Conservation (phyloP, 1,139 yeast species). For the Lodderomyces margitis region DNA sequence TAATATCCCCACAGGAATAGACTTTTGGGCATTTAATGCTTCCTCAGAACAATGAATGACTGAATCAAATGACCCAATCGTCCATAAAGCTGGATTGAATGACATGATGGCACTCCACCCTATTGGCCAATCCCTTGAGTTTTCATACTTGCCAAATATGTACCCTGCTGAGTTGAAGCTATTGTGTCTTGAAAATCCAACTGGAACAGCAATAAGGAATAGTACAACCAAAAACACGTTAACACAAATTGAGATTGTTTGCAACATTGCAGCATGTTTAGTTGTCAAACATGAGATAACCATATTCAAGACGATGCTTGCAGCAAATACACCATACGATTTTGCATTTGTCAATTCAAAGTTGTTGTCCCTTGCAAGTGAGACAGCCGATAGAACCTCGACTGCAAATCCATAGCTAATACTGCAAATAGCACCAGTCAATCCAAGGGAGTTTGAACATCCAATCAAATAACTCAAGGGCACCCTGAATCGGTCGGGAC, state of each 20-base stretch:
- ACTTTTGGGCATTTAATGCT: conserved; percentile 60
- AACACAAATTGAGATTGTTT: conserved; percentile 65
- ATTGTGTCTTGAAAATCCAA: conserved; percentile 57
- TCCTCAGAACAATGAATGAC: conserved; percentile 75
- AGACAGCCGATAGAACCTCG: conserved; percentile 35
- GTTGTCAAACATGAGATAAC: conserved; percentile 46
- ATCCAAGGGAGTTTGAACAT: conserved; percentile 33
- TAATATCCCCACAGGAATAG: conserved; percentile 63
- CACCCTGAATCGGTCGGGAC: conserved; percentile 27
- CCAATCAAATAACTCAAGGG: conserved; percentile 46
- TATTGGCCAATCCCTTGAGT: conserved; percentile 28
- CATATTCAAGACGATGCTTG: conserved; percentile 26
- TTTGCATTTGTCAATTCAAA: conserved; percentile 29
- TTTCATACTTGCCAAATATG: conserved; percentile 57
- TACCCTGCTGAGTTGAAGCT: conserved; percentile 33
- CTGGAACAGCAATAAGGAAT: conserved; percentile 63
- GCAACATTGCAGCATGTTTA: conserved; percentile 53
- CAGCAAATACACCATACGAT: conserved; percentile 37
- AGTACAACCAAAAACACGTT: conserved; percentile 49
- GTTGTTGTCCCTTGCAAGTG: conserved; percentile 27
- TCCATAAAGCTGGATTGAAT: conserved; percentile 65
- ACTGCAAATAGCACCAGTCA: conserved; percentile 35
- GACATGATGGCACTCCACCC: conserved; percentile 46
- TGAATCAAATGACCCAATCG: conserved; percentile 69
- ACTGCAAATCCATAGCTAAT: conserved; percentile 37